phyloP scores from a whole-genome alignment of 345 rosid species.

The Turnera subulata region DNA sequence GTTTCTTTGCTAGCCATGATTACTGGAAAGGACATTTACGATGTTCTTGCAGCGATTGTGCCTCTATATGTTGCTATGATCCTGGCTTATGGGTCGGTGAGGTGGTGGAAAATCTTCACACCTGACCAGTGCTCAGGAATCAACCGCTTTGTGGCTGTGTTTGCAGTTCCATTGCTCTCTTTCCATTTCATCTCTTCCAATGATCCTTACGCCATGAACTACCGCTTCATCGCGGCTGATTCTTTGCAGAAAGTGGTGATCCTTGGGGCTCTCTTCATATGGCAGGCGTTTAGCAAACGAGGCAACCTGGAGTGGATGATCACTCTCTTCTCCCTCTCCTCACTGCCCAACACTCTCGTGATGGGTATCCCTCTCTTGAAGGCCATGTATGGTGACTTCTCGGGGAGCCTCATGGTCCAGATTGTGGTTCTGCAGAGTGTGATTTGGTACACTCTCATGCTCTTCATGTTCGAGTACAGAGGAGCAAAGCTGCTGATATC shows the following conservation, averaged over 20 bases:
- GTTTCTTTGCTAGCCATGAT: conserved; percentile 36
- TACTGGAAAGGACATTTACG: conserved; percentile 67
- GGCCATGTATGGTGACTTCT: conserved; percentile 84
- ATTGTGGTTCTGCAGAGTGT: conserved; percentile 79
- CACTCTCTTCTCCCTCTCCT: conserved; percentile 69
- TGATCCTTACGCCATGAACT: conserved; percentile 72
- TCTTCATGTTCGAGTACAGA: conserved; percentile 73
- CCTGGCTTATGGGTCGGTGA: conserved; percentile 77
- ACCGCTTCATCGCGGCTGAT: conserved; percentile 81
- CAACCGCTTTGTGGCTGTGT: conserved; percentile 81
- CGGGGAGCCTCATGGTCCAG: conserved; percentile 73
- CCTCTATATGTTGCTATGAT: conserved; percentile 86
- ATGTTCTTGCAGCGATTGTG: conserved; percentile 74
- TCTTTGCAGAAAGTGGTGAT: conserved; percentile 70
- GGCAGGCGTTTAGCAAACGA: conserved; percentile 54
- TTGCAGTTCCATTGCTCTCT: conserved; percentile 78
- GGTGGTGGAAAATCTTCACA: conserved; percentile 91
- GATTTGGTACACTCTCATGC: conserved; percentile 81
- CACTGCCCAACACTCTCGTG: conserved; percentile 80
- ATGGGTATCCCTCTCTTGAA: conserved; percentile 81
- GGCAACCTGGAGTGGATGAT: conserved; percentile 79
- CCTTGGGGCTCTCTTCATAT: conserved; percentile 58
- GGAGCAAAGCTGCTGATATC: conserved; percentile 69
- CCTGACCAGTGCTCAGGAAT: conserved; percentile 87
- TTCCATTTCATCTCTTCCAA: conserved; percentile 81